Evolutionary conservation across 495 filamentous ascomycete species (phyloP), one percentile per base, ranked within the genome.

Genomic region (Neurospora tetraspora): DNA sequence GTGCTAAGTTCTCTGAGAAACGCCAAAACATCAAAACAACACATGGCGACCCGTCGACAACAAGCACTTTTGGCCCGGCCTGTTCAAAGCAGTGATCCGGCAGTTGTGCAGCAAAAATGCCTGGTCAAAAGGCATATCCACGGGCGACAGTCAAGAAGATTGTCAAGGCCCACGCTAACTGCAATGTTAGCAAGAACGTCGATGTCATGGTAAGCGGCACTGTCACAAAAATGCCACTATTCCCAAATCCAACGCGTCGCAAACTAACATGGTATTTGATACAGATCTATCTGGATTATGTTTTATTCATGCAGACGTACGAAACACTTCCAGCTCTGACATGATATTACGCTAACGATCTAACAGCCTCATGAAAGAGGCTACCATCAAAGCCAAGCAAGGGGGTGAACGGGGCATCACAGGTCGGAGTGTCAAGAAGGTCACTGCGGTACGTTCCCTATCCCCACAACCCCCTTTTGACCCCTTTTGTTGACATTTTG

Each of bases 231-330:
- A 16, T 65, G 53, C 23, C 23, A 36, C 53, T 65, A 65, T 65
- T 65, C 27, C 53, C 53, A 65, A 16, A 65, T 34, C 14, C 59
- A 31, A 27, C 18, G 18, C 43, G 70, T 76, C 75, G 71, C 53
- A n/a, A n/a, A 69, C 70, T 75, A 36, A 76, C 75, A 37, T 65
- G n/a, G n/a, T n/a, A n/a, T 36, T 5, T 9, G 59, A 14, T 61
- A 34, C 74, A 96, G 93, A 91, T 96, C 31, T 96, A 94, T 78
- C 85, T 97, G 40, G 92, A 97, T 77, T 97, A 97, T 78, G 90
- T 92, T 78, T 86, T 97, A 9, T 97, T 97, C 77, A 89, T 97
- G 83, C 91, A 96, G 86, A 91, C 91, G 94, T 96, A 82, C 74
- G 87, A 40, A 31, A 27, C 69, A 70, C 36, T 4, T 16, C 18